Conservation (phyloP, 352 stramenopile species). For the Pythium inflatum region DNA sequence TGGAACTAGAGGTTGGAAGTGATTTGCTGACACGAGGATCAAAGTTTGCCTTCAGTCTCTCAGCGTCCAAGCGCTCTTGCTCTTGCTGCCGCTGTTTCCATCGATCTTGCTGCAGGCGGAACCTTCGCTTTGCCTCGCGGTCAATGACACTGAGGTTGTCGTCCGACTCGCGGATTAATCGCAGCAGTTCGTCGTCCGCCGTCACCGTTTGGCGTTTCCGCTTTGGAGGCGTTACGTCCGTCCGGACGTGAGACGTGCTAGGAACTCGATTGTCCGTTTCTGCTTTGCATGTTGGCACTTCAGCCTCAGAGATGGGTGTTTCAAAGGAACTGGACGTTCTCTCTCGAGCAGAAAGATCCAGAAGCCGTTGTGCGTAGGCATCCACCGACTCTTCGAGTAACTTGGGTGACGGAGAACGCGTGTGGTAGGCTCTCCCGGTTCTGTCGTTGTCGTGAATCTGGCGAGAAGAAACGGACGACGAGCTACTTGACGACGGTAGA, state of each 20-base stretch:
- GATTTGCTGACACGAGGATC: too few relatives aligned
- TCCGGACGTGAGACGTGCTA: neutral
- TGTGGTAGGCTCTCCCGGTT: neutral
- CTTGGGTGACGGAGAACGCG: constrained; percentile 1
- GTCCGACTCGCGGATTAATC: constrained; percentile 58
- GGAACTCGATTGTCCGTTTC: neutral
- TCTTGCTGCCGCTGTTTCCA: constrained; percentile 14
- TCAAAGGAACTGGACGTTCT: neutral
- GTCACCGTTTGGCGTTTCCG: neutral
- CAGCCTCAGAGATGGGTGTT: neutral
- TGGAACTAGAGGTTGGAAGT: too few relatives aligned
- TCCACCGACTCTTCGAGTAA: constrained; percentile 19
- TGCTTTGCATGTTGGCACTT: neutral
- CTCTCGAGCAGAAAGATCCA: constrained; percentile 1
- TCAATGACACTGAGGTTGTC: constrained; percentile 81
- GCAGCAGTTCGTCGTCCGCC: constrained; percentile 37
- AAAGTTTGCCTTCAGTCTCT: neutral
- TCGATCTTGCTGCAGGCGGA: constrained; percentile 48
- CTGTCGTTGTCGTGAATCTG: neutral
- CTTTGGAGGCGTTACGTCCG: neutral
- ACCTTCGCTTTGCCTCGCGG: constrained; percentile 51
- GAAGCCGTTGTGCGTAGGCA: constrained; percentile 17
- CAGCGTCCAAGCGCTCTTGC: constrained; percentile 17
- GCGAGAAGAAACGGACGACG: neutral
- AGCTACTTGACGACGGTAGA: constrained; percentile 24